Evolutionary conservation across 192 early-diverging fungal species (phyloP), one percentile per base, ranked within the genome.

Genomic region (Kappamyces sp.): DNA sequence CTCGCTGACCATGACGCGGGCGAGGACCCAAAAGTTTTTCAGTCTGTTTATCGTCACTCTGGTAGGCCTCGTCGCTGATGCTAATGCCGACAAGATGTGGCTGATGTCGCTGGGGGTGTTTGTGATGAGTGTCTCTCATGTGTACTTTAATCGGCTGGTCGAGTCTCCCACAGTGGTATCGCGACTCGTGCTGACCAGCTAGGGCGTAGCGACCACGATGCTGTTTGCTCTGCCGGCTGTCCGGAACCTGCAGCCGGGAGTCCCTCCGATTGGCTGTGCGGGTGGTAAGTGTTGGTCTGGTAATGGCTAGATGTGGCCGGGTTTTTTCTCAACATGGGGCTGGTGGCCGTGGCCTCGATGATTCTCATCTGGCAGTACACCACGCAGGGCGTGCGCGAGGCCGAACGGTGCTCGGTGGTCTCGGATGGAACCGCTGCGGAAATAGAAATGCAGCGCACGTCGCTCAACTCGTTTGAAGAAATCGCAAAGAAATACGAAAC

Each of bases 191-290:
- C 31, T 54, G 2, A 51, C 13, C 13, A 1, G 38, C 10, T 38
- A 54, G 5, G 55, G 23, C 9, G 44, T 13, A 46, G 10, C 44
- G 44, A 23, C 23, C 23, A 23, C 60, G 23, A 12, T 62, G 12
- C 23, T 62, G 49, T 66, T 66, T 47, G 65, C 65, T 9, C 35
- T 66, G 4, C 65, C 65, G 23, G 44, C 50, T n/a, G 34, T 66
- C 42, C 34, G 65, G 8, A 66, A 66, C 52, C 47, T 51, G 3
- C 65, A 66, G 60, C 59, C 65, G 1, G 38, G 49, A 40, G 46
- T 40, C 36, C 65, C 65, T n/a, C 50, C 59, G 4, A 49, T 66
- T 31, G 65, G 65, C 6, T 66, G 63, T 47, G 58, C 37, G 10
- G 31, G 42, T 13, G 47, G 43, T 41, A 35, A 46, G 10, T 46